Base-by-base conservation (phyloP, 2,329 filamentous ascomycete genomes). In the Fusarium armeniacum region DNA sequence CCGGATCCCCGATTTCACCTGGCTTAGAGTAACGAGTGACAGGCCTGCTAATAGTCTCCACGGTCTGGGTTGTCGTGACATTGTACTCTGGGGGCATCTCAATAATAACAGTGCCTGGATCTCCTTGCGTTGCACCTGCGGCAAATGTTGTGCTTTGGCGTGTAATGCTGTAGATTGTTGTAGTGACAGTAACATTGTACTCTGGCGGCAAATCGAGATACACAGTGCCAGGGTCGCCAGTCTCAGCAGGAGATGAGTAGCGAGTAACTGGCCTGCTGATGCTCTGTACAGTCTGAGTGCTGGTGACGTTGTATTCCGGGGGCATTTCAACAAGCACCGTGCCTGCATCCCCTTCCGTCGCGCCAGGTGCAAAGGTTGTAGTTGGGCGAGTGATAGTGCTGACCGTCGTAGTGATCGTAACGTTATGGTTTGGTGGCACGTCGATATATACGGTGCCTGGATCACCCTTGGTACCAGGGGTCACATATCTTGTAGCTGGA, bases 371-470 rank as follows among this genome's bases (percentile, higher is more conserved):
- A 53, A 58, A 69, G 2, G 66, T 69, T 18, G 66, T 69, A 18
- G 33, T 70, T 12, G 43, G 52, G 10, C 55, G 40, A 28, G 57
- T 67, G 38, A 66, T 63, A 3, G 67, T 67, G 49, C 53, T 70
- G 36, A 70, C 41, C 5, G 50, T 58, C 3, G 54, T 54, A 2
- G 63, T 67, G n/a, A 54, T 58, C 8, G 63, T 67, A 22, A 67
- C 63, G 13, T 67, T 67, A 10, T 56, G 46, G 33, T 62, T 51
- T 1, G 63, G 63, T 12, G 64, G 64, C 16, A 67, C 45, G 12
- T 67, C 64, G 36, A 67, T 45, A n/a, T 43, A 58, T 6, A 67
- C 46, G 30, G 64, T 67, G 22, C 62, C 64, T 32, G 46, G 62
- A 24, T 67, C 64, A 15, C 62, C 64, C n/a, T 35, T 36, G 1